A percentile compares a stretch with the other conserved stretches of the same genome.
phyloP scores from a whole-genome alignment of 2,329 filamentous ascomycete species.

The Hawksworthiomyces lignivorus region DNA sequence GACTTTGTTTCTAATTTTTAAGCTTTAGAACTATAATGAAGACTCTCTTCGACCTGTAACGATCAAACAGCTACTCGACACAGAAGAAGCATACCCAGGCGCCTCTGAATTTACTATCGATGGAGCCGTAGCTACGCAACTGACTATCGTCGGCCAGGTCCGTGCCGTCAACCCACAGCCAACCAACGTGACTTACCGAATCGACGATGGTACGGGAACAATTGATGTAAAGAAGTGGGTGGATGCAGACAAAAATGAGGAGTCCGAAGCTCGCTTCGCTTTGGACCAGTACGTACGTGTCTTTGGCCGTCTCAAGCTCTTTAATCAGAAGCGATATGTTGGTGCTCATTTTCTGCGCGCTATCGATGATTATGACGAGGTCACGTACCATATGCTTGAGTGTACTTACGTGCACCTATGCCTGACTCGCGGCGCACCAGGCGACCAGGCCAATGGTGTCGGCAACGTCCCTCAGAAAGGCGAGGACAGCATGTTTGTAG shows the following conservation, averaged over 20 bases:
- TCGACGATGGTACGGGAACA: conserved; percentile 90
- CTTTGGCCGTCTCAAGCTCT: conserved; percentile 75
- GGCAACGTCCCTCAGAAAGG: conserved; percentile 25
- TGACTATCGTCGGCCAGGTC: conserved; percentile 86
- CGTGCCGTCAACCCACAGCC: conserved; percentile 77
- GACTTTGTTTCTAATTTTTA: not conserved
- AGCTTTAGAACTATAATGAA: conserved; percentile 54
- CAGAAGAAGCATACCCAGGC: conserved; percentile 63
- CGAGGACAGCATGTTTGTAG: conserved; percentile 48
- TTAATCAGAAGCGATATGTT: conserved; percentile 76
- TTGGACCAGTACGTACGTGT: conserved; percentile 77
- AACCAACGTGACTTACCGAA: conserved; percentile 84
- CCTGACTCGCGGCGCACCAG: conserved; percentile 62
- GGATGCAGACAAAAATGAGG: conserved; percentile 51
- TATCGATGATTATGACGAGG: conserved; percentile 80
- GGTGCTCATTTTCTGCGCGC: conserved; percentile 73
- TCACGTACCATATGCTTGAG: conserved; percentile 87
- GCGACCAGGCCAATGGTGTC: conserved; percentile 23
- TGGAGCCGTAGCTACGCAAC: conserved; percentile 61
- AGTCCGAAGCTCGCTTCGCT: conserved; percentile 42
- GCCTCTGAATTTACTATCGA: conserved; percentile 74
- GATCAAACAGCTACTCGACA: conserved; percentile 87
- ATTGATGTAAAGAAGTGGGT: conserved; percentile 90
- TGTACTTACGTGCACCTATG: conserved; percentile 81
- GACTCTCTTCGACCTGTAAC: conserved; percentile 90